Evolutionary conservation across 345 rosid species (phyloP), one percentile per base, ranked within the genome.

Genomic region (Carallia pectinifolia): DNA sequence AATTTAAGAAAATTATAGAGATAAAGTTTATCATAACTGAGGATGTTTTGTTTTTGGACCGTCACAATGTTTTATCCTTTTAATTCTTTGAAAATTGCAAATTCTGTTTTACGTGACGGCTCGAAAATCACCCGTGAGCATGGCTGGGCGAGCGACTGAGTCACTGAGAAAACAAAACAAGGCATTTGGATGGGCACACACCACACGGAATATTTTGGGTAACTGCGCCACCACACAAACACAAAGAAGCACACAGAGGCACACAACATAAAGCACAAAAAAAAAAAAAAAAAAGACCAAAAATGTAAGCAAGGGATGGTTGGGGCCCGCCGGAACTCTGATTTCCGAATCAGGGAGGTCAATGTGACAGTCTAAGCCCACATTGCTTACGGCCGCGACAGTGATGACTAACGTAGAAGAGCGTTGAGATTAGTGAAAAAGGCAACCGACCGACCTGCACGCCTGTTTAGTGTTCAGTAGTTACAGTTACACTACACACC

Each of bases 361-460:
- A 55, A 62, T 29, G 15, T 60, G 60, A 38, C 48, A 50, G 53
- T 66, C 17, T 44, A 16, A 12, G 16, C 50, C 50, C 50, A 12
- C 16, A 44, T 30, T 27, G 30, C 31, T 27, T 56, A 8, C 29
- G 4, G 15, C 60, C 13, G 64, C 62, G 72, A 62, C 58, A 54
- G 15, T 74, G 56, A 74, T 67, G 9, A 66, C 68, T 54, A 55
- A 62, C 58, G 36, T 44, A n/a, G 54, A 72, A 44, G 37, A 9
- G 44, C 72, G 37, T 68, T 67, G 68, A 74, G 72, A 74, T 44
- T 52, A 44, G 72, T 19, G 44, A 74, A 68, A 27, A 27, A 74
- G 77, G 58, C 29, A 44, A 62, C 64, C 53, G 60, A 8, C 31
- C 6, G 13, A 44, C 16, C 3, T 44, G 50, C 50, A 44, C 50